Evolutionary conservation across 768 basidiomycete genomes (phyloP).

Genomic region (Terana coerulea): DNA sequence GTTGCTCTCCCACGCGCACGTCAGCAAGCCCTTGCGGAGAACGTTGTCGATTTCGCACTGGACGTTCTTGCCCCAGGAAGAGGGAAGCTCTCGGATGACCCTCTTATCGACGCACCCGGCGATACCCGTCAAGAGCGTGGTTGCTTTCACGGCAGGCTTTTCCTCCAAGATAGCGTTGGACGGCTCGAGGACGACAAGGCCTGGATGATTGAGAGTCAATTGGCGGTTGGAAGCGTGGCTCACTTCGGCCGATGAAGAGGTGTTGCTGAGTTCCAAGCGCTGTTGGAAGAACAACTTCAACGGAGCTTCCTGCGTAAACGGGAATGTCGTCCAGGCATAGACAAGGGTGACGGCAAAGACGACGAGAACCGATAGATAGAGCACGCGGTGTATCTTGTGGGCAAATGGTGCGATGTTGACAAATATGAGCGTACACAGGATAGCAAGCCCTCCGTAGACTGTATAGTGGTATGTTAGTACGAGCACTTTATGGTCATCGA

Average conservation of each 20-base stretch:
- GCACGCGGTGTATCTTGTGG: constrained; percentile 41
- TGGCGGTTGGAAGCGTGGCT: background rate
- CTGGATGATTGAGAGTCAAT: no score
- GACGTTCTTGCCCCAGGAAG: constrained; percentile 35
- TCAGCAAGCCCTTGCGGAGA: constrained; percentile 34
- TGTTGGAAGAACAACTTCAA: constrained; percentile 75
- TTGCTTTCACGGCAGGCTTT: constrained; percentile 25
- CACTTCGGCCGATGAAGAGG: background rate
- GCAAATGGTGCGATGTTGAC: constrained; percentile 65
- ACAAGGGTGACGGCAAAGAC: constrained; percentile 37
- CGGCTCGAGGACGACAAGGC: background rate
- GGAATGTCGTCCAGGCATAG: constrained; percentile 38
- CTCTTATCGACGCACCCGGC: constrained; percentile 37
- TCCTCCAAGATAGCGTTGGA: background rate
- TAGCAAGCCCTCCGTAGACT: constrained; percentile 50
- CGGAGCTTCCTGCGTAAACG: constrained; percentile 58
- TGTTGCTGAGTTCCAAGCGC: constrained; percentile 38
- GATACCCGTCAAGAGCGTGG: constrained; percentile 44
- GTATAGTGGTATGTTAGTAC: background rate
- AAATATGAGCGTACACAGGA: constrained; percentile 47
- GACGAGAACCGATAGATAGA: constrained; percentile 34
- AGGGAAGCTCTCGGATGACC: constrained; percentile 51
- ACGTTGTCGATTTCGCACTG: constrained; percentile 19
- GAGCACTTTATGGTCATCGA: background rate
- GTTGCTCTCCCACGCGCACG: constrained; percentile 46